Percentiles rank a stretch among this genome's conserved stretches.
Conservation (phyloP, 108 stramenopile genomes). For the Cyclotella distinguenda region DNA sequence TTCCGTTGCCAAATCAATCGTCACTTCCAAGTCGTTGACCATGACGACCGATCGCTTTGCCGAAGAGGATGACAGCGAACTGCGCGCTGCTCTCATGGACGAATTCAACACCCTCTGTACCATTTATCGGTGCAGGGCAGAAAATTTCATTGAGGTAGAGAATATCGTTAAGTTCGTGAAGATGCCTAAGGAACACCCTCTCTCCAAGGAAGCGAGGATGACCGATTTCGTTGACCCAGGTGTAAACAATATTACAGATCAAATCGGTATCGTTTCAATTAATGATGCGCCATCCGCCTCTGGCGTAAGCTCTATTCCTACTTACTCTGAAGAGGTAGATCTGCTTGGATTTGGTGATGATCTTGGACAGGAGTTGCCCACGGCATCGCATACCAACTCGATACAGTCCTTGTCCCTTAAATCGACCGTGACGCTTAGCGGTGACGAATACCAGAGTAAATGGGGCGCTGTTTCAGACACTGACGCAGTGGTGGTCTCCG, state of each 20-base stretch:
- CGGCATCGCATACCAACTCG: conserved; percentile 18
- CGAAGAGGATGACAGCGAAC: conserved; percentile 79
- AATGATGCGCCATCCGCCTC: conserved; percentile 13
- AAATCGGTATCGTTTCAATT: conserved; percentile 23
- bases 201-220: conserved; percentile 39
- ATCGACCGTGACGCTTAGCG: conserved; percentile 60
- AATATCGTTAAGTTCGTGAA: conserved; percentile 74
- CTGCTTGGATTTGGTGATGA: conserved; percentile 75
- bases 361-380: conserved; percentile 34
- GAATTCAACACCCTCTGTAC: conserved; percentile 96
- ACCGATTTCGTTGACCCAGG: conserved; percentile 38
- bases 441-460: conserved; percentile 82
- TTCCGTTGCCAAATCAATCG: conserved; percentile 64
- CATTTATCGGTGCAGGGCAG: conserved; percentile 88
- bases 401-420: conserved; percentile 54
- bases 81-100: conserved; percentile 80
- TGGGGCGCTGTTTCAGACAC: conserved; percentile 79
- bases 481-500: conserved; percentile 59
- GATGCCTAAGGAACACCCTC: conserved; percentile 77
- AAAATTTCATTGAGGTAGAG: conserved; percentile 88
- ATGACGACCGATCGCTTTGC: conserved; percentile 63
- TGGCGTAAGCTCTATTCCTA: conserved; percentile 14
- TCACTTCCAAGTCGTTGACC: conserved; percentile 56
- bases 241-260: conserved; percentile 39
- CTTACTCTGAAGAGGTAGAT: conserved; percentile 43